These are phyloP conservation scores for Clonostachys sp. DNA, from an alignment of 2,329 filamentous ascomycete genomes.

Conservation along the genomic window DNA sequence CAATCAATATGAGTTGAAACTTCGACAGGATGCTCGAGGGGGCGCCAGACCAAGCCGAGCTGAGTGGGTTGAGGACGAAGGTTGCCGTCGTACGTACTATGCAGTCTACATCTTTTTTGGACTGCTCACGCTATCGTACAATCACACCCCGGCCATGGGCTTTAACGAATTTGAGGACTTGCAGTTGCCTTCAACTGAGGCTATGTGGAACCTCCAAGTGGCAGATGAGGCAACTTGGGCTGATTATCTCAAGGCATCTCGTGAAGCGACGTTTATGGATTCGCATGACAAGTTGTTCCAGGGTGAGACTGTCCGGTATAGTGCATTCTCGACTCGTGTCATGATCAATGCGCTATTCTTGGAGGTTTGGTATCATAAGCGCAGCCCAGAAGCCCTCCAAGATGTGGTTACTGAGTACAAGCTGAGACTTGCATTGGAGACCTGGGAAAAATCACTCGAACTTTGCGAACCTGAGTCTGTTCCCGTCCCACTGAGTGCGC, in stretches of 20 bases:
- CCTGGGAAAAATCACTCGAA: slow-evolving; percentile 97
- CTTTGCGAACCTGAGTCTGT: slow-evolving; percentile 89
- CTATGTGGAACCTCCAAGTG: slow-evolving; percentile 83
- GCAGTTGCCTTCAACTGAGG: slow-evolving; percentile 88
- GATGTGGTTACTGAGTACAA: slow-evolving; percentile 99
- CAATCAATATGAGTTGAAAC: slow-evolving; percentile 92
- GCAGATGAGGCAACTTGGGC: slow-evolving; percentile 79
- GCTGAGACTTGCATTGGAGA: slow-evolving; percentile 88
- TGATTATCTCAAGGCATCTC: slow-evolving; percentile 67
- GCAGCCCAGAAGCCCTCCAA: slow-evolving; percentile 93
- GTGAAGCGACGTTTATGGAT: slow-evolving; percentile 82
- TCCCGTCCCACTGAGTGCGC: slow-evolving; percentile 83
- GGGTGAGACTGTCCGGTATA: slow-evolving; percentile 85
- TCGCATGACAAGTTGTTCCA: slow-evolving; percentile 95
- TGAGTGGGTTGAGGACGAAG: slow-evolving; percentile 96
- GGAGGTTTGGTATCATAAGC: slow-evolving; percentile 98
- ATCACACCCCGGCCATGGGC: slow-evolving; percentile 95
- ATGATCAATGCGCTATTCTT: slow-evolving; percentile 99
- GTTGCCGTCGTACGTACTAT: slow-evolving; percentile 93
- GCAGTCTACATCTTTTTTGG: slow-evolving; percentile 99
- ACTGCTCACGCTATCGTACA: slow-evolving; percentile 89
- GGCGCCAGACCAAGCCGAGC: slow-evolving; percentile 70
- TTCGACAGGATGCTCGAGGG: slow-evolving; percentile 83
- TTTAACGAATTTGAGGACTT: slow-evolving; percentile 97
- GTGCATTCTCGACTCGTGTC: slow-evolving; percentile 91